Conservation (phyloP, 805 yeast species). For the Candida arabinofermentans region DNA sequence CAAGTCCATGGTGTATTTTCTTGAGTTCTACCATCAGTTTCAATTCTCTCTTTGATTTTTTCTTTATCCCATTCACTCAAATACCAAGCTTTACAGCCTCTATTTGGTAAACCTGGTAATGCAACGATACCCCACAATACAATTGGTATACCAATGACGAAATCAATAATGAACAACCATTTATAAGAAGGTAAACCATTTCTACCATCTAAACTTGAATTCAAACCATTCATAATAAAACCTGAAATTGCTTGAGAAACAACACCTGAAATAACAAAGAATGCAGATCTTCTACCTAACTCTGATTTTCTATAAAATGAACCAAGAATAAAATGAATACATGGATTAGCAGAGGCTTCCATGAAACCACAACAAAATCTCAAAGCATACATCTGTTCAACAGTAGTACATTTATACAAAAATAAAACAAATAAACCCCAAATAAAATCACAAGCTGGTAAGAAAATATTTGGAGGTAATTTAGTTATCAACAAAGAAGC, state of each 20-base stretch:
- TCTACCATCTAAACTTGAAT: constrained; percentile 41
- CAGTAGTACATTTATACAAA: constrained; percentile 28
- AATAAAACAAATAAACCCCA: constrained; percentile 43
- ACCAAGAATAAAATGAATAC: constrained; percentile 41
- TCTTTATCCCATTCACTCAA: constrained; percentile 21
- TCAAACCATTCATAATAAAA: constrained; percentile 55
- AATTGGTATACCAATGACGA: constrained; percentile 52
- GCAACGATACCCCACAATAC: constrained; percentile 55
- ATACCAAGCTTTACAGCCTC: constrained; percentile 18
- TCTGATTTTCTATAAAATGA: constrained; percentile 34
- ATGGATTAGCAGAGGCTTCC: constrained; percentile 49
- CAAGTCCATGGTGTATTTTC: constrained; percentile 25
- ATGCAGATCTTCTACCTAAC: constrained; percentile 34
- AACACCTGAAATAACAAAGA: constrained; percentile 32
- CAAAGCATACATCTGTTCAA: constrained; percentile 28
- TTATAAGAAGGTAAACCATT: constrained; percentile 62
- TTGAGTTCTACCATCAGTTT: constrained; percentile 37
- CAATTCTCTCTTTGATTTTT: constrained; percentile 15
- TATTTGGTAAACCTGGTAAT: constrained; percentile 49
- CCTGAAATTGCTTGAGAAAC: constrained; percentile 49
- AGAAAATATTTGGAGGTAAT: constrained; percentile 39
- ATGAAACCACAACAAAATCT: constrained; percentile 40
- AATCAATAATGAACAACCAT: constrained; percentile 71
- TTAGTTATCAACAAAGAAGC: constrained; percentile 40
- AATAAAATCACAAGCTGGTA: constrained; percentile 39